These are phyloP conservation scores for Diaporthe eres DNA, from an alignment of 2,329 filamentous ascomycete species.

Conservation along the genomic window DNA sequence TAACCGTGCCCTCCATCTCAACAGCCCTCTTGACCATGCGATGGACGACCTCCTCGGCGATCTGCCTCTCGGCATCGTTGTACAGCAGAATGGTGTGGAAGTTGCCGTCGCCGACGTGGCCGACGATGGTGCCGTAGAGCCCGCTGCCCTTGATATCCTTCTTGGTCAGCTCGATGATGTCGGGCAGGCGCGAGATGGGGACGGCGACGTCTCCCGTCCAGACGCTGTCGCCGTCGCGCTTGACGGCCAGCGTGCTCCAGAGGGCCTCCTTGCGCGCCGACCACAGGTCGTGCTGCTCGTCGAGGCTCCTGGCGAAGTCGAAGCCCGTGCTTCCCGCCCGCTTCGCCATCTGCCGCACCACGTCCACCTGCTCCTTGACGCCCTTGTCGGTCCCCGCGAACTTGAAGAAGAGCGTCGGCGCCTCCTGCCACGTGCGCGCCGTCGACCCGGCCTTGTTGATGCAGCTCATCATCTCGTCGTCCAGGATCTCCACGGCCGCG, in stretches of 20 bases:
- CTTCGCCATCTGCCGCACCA: constrained; percentile 75
- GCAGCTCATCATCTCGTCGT: constrained; percentile 88
- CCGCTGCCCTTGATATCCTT: constrained; percentile 59
- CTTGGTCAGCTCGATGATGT: constrained; percentile 59
- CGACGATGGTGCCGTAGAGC: constrained; percentile 69
- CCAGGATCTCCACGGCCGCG: constrained; percentile 92
- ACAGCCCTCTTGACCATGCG: constrained; percentile 89
- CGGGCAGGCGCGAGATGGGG: constrained; percentile 70
- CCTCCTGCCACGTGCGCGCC: constrained; percentile 76
- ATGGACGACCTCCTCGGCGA: constrained; percentile 80
- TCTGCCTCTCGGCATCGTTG: constrained; percentile 75
- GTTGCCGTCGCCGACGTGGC: constrained; percentile 84
- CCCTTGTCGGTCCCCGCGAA: constrained; percentile 78
- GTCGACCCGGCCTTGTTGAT: constrained; percentile 78
- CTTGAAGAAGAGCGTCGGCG: constrained; percentile 87
- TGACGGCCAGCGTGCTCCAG: constrained; percentile 73
- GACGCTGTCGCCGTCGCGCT: constrained; percentile 64
- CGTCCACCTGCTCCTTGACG: constrained; percentile 83
- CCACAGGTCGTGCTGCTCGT: constrained; percentile 81
- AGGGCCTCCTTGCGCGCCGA: constrained; percentile 59
- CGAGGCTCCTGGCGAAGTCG: constrained; percentile 79
- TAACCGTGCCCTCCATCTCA: constrained; percentile 87
- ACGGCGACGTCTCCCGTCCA: constrained; percentile 81
- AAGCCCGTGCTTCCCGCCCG: constrained; percentile 76
- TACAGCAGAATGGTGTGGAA: constrained; percentile 78